A percentile compares a stretch with the other conserved stretches of the same genome.
Evolutionary conservation across 1,139 yeast genomes (phyloP).

Genomic region (Nakaseomyces kungkrabaensis): DNA sequence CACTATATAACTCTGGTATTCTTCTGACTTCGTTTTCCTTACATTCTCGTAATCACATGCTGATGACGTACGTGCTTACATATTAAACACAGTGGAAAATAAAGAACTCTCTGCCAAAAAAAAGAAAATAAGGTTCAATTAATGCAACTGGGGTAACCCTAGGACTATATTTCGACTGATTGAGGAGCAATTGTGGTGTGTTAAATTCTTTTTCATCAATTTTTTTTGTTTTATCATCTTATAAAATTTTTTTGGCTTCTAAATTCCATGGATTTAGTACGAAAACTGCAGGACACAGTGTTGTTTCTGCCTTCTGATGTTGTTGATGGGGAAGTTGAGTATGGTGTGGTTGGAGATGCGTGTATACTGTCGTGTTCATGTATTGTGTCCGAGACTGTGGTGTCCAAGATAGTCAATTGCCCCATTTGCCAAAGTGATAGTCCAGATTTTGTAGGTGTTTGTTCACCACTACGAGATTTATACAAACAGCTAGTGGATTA

Average conservation of each 20-base stretch:
- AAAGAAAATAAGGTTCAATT: no score
- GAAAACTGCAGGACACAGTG: constrained; percentile 1
- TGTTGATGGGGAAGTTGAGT: constrained; percentile 9
- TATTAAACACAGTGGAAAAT: no score
- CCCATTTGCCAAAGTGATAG: constrained; percentile 38
- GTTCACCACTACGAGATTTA: constrained; percentile 46
- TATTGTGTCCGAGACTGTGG: constrained; percentile 36
- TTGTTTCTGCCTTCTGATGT: constrained; percentile 8
- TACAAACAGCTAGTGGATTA: constrained; percentile 16
- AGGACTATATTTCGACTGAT: no score
- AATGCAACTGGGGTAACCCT: no score
- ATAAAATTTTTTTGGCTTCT: background rate
- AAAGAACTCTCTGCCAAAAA: no score
- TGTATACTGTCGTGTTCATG: constrained; percentile 64
- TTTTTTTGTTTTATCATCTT: background rate
- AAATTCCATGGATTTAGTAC: background rate
- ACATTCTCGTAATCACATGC: no score
- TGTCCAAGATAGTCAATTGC: constrained; percentile 30
- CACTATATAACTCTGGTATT: no score
- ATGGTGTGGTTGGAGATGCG: constrained; percentile 35
- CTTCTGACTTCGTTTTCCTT: no score
- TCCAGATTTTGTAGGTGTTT: constrained; percentile 32
- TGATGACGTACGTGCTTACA: no score
- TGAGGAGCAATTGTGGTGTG: no score
- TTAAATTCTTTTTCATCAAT: background rate